These are phyloP conservation scores for Ormosia emarginata DNA, from an alignment of 306 rosid species.

Conservation along the genomic window DNA sequence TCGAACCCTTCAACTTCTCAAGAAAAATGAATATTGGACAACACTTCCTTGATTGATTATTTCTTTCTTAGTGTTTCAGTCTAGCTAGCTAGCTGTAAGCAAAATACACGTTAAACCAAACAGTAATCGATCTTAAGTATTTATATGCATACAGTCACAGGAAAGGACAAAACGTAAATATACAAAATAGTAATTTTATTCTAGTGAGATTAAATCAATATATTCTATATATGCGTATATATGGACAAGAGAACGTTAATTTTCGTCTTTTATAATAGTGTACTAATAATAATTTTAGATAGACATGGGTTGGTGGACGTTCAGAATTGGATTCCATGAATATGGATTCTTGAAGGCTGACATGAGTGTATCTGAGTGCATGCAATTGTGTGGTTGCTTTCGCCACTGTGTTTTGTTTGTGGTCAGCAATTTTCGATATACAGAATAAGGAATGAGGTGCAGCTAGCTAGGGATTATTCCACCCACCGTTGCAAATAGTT, in stretches of 20 bases:
- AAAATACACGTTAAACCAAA: slow-evolving; percentile 13
- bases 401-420: slow-evolving; percentile 12
- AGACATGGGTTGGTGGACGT: slow-evolving; percentile 15
- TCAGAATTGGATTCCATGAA: slow-evolving; percentile 45
- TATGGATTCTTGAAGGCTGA: slow-evolving; percentile 37
- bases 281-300: neutral
- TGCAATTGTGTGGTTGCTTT: slow-evolving; percentile 48
- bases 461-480: slow-evolving; percentile 34
- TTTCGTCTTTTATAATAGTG: neutral
- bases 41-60: neutral
- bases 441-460: slow-evolving; percentile 63
- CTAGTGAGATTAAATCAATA: neutral
- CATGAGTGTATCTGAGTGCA: slow-evolving; percentile 32
- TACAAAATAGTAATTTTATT: neutral
- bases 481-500: slow-evolving; percentile 24
- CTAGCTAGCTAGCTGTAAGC: neutral
- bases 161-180: slow-evolving; percentile 13
- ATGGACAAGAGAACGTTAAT: neutral
- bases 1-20: neutral
- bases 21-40: neutral
- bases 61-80: neutral
- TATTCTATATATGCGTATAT: neutral
- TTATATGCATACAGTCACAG: slow-evolving; percentile 12
- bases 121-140: neutral
- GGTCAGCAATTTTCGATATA: slow-evolving; percentile 26